Evolutionary conservation across 371 early-diverging fungal genomes (phyloP).

Genomic region (Mucor racemosus): DNA sequence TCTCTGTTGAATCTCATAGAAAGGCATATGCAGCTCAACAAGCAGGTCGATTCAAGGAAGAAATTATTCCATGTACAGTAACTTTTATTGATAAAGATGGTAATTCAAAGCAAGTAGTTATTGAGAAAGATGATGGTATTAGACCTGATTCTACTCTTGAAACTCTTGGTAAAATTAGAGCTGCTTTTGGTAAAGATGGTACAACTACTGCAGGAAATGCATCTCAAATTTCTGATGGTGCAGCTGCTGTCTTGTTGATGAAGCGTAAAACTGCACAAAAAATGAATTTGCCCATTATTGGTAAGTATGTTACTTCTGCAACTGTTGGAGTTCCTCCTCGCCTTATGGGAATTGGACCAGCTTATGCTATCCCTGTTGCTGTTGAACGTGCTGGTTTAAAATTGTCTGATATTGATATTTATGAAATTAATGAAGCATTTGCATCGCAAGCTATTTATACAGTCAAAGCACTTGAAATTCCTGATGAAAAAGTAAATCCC

Average conservation of each 20-base stretch:
- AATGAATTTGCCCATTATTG: conserved; percentile 85
- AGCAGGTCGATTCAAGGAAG: conserved; percentile 88
- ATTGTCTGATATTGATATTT: conserved; percentile 77
- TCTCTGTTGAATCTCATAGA: conserved; percentile 80
- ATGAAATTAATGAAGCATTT: conserved; percentile 98
- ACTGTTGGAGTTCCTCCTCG: conserved; percentile 89
- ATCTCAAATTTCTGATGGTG: conserved; percentile 98
- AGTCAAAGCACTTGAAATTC: conserved; percentile 84
- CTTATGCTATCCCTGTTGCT: conserved; percentile 92
- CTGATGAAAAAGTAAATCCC: conserved; percentile 92
- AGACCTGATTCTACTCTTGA: conserved; percentile 83
- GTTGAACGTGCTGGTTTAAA: conserved; percentile 82
- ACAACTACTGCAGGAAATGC: conserved; percentile 98
- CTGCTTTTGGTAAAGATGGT: conserved; percentile 83
- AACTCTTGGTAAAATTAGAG: conserved; percentile 81
- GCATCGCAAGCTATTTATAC: conserved; percentile 96
- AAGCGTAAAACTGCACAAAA: conserved; percentile 90
- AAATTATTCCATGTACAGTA: conserved; percentile 90
- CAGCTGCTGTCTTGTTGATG: conserved; percentile 96
- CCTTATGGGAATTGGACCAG: conserved; percentile 97
- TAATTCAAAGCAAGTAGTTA: conserved; percentile 60
- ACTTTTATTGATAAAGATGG: conserved; percentile 75
- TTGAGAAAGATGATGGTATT: conserved; percentile 93
- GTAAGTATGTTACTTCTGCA: conserved; percentile 88
- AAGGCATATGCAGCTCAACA: conserved; percentile 88